Evolutionary conservation across 176 grass and related monocot species (phyloP).

Genomic region (Chloris gayana): DNA sequence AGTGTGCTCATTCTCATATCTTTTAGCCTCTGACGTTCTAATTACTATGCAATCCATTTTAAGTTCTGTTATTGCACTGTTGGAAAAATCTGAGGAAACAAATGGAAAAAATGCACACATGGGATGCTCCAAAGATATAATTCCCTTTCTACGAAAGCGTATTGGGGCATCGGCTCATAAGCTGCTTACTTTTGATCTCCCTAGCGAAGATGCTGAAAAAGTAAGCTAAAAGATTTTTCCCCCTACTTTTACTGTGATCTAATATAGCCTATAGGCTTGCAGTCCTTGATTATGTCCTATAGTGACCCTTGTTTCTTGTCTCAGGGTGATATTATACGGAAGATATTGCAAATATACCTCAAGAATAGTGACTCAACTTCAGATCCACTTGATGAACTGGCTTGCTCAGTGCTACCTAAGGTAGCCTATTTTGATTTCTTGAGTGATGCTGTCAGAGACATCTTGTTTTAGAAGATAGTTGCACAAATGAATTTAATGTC

Average conservation of each 20-base stretch:
- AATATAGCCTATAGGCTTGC: neutral
- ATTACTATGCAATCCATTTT: slow-evolving; percentile 85
- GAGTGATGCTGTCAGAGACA: slow-evolving; percentile 26
- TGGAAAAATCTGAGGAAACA: slow-evolving; percentile 60
- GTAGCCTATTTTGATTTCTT: slow-evolving; percentile 43
- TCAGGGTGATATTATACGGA: slow-evolving; percentile 78
- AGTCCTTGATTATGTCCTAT: slow-evolving; percentile 28
- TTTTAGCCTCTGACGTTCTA: slow-evolving; percentile 65
- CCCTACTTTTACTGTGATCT: slow-evolving; percentile 10
- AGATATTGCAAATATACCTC: slow-evolving; percentile 83
- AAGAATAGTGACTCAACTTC: slow-evolving; percentile 74
- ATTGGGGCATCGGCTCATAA: slow-evolving; percentile 71
- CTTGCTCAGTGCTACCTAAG: slow-evolving; percentile 42
- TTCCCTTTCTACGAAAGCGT: slow-evolving; percentile 69
- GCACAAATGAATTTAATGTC: slow-evolving; percentile 12
- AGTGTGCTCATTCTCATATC: slow-evolving; percentile 66
- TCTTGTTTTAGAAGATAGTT: neutral
- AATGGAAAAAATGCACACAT: slow-evolving; percentile 56
- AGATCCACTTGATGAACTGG: slow-evolving; percentile 66
- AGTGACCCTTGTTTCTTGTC: slow-evolving; percentile 19
- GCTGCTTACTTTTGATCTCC: slow-evolving; percentile 64
- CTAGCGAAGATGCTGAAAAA: slow-evolving; percentile 61
- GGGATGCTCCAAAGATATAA: slow-evolving; percentile 58
- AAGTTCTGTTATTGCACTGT: slow-evolving; percentile 57
- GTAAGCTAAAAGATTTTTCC: slow-evolving; percentile 48